phyloP scores from a whole-genome alignment of 352 stramenopile genomes.

The Globisporangium uncinulatum region DNA sequence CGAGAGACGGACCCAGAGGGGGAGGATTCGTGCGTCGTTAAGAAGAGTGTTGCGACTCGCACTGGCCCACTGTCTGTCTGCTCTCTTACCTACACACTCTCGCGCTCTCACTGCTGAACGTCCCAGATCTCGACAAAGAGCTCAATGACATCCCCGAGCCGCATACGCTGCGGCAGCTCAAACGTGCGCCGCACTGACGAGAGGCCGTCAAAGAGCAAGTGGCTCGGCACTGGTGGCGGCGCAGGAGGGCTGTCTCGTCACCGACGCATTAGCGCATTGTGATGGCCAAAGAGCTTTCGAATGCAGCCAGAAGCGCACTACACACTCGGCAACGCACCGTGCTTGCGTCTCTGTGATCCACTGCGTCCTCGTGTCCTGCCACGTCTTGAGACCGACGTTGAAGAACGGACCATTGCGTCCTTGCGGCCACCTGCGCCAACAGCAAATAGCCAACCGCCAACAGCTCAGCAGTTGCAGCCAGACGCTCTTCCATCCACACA shows the following conservation, averaged over 20 bases:
- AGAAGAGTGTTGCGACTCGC: too few species aligned
- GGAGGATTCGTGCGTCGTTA: too few species aligned
- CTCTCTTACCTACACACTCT: too few species aligned
- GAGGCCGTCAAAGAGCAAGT: slow-evolving; percentile 79
- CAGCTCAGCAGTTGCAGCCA: background rate
- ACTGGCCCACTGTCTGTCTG: too few species aligned
- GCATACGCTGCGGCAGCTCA: slow-evolving; percentile 83
- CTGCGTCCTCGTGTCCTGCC: slow-evolving; percentile 60
- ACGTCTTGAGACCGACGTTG: slow-evolving; percentile 72
- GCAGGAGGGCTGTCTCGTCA: slow-evolving; percentile 39
- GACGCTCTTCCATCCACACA: too few species aligned
- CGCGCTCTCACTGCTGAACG: slow-evolving; percentile 52
- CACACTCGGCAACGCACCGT: slow-evolving; percentile 28
- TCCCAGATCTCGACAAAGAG: slow-evolving; percentile 89
- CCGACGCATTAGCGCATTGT: too few species aligned
- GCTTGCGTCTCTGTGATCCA: slow-evolving; percentile 73
- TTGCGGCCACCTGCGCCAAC: slow-evolving; percentile 59
- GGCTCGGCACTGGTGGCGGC: slow-evolving; percentile 57
- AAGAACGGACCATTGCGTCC: slow-evolving; percentile 83
- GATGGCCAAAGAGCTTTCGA: too few species aligned
- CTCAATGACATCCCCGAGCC: slow-evolving; percentile 77
- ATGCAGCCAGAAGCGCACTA: too few species aligned
- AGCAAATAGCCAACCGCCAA: background rate
- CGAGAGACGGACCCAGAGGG: too few species aligned
- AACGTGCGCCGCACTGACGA: slow-evolving; percentile 84